A percentile compares a stretch with the other conserved stretches of the same genome.
Conservation (phyloP, 176 grass and related monocot species). For the Musa beccarii region DNA sequence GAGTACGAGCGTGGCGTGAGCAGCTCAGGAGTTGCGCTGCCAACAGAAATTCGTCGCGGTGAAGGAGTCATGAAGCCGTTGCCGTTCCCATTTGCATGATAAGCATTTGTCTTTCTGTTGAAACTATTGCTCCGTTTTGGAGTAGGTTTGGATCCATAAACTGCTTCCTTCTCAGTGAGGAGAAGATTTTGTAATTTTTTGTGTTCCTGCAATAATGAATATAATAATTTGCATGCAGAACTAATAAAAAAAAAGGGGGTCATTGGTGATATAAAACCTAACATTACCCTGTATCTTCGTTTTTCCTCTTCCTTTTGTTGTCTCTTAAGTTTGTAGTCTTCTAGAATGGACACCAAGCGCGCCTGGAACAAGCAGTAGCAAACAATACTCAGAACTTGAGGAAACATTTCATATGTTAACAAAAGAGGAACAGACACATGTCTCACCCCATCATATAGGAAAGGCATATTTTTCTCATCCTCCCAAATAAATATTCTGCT, state of each 20-base stretch:
- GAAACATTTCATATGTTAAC: background rate
- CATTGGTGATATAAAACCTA: background rate
- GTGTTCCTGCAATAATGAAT: conserved; percentile 46
- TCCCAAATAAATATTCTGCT: conserved; percentile 84
- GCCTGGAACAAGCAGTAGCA: conserved; percentile 37
- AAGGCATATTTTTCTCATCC: conserved; percentile 52
- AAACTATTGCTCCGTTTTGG: conserved; percentile 53
- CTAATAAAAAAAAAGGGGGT: background rate
- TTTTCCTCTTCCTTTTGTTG: conserved; percentile 78
- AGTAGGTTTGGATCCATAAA: conserved; percentile 71
- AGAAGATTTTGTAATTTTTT: conserved; percentile 75
- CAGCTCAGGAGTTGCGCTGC: conserved; percentile 68
- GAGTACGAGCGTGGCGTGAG: conserved; percentile 74
- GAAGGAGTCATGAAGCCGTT: conserved; percentile 78
- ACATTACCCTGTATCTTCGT: conserved; percentile 54
- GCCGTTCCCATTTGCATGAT: conserved; percentile 47
- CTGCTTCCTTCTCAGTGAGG: conserved; percentile 68
- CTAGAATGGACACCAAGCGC: conserved; percentile 78
- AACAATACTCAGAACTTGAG: conserved; percentile 1
- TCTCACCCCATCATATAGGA: conserved; percentile 90
- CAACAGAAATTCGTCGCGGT: conserved; percentile 40
- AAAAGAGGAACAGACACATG: conserved; percentile 3
- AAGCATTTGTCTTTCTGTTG: conserved; percentile 43
- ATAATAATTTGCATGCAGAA: conserved; percentile 3
- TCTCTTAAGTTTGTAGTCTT: conserved; percentile 86